These are phyloP conservation scores for Fraxinus americana DNA, from an alignment of 257 asterid genomes.

Conservation along the genomic window DNA sequence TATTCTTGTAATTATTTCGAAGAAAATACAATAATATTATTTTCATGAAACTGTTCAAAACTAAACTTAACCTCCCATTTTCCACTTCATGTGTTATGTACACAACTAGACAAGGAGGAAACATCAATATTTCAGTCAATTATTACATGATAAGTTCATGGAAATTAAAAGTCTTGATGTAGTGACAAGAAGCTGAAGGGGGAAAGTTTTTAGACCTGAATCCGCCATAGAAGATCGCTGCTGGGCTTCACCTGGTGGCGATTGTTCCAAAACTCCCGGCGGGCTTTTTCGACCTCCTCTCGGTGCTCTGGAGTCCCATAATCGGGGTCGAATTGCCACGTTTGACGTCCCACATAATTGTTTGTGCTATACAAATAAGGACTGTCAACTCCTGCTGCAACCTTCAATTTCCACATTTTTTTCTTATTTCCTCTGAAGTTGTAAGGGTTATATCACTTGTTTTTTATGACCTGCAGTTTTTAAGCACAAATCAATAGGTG, in stretches of 20 bases:
- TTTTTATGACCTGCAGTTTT: slow-evolving; percentile 2
- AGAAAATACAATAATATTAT: no score
- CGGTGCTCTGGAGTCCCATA: slow-evolving; percentile 56
- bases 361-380: slow-evolving; percentile 68
- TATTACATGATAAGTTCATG: neutral
- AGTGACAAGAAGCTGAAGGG: neutral
- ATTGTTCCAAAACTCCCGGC: slow-evolving; percentile 57
- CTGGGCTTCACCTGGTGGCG: slow-evolving; percentile 62
- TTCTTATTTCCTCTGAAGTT: neutral
- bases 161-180: neutral
- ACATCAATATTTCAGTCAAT: neutral
- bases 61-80: no score
- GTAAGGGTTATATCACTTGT: neutral
- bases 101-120: no score
- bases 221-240: slow-evolving; percentile 62
- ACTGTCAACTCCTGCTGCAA: slow-evolving; percentile 51
- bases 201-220: slow-evolving; percentile 37
- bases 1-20: neutral
- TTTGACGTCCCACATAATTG: slow-evolving; percentile 63
- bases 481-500: slow-evolving; percentile 1
- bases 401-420: slow-evolving; percentile 65
- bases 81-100: no score
- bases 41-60: no score
- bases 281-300: slow-evolving; percentile 47
- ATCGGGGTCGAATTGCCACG: slow-evolving; percentile 57